Evolutionary conservation across 768 basidiomycete species (phyloP).

Genomic region (Boletus insuetus): DNA sequence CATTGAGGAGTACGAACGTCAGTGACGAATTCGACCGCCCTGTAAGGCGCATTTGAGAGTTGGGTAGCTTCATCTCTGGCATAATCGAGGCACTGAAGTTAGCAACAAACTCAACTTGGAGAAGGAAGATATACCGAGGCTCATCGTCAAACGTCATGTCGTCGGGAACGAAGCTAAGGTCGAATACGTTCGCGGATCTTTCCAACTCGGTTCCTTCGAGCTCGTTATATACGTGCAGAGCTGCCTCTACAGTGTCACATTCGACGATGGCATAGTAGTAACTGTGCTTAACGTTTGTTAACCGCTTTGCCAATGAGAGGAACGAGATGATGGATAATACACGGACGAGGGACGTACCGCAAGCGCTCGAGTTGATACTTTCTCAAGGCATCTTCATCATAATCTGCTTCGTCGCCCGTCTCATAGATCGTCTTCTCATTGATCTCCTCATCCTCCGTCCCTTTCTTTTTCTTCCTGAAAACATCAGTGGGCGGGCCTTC

Average conservation of each 20-base stretch:
- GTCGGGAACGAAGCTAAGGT: constrained; percentile 91
- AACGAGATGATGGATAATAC: neutral
- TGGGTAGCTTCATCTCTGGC: constrained; percentile 81
- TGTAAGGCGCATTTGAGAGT: constrained; percentile 57
- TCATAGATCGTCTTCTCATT: constrained; percentile 65
- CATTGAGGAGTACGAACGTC: constrained; percentile 55
- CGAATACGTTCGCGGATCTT: constrained; percentile 93
- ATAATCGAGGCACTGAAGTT: neutral
- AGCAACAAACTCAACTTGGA: neutral
- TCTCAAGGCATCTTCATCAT: constrained; percentile 84
- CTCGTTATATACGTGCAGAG: constrained; percentile 77
- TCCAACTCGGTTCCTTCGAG: constrained; percentile 95
- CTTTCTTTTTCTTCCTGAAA: constrained; percentile 55
- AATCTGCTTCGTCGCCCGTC: constrained; percentile 68
- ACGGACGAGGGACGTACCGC: constrained; percentile 50
- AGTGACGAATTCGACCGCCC: constrained; percentile 85
- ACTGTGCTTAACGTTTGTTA: constrained; percentile 40
- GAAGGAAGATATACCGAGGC: constrained; percentile 48
- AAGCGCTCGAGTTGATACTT: constrained; percentile 92
- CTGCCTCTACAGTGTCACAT: constrained; percentile 76
- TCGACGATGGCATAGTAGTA: constrained; percentile 96
- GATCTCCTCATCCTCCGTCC: constrained; percentile 49
- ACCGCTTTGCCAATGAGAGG: neutral
- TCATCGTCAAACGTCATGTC: constrained; percentile 83
- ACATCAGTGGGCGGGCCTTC: constrained; percentile 88